Evolutionary conservation across 495 filamentous ascomycete genomes (phyloP).

Genomic region (Friedmanniomyces simplex): DNA sequence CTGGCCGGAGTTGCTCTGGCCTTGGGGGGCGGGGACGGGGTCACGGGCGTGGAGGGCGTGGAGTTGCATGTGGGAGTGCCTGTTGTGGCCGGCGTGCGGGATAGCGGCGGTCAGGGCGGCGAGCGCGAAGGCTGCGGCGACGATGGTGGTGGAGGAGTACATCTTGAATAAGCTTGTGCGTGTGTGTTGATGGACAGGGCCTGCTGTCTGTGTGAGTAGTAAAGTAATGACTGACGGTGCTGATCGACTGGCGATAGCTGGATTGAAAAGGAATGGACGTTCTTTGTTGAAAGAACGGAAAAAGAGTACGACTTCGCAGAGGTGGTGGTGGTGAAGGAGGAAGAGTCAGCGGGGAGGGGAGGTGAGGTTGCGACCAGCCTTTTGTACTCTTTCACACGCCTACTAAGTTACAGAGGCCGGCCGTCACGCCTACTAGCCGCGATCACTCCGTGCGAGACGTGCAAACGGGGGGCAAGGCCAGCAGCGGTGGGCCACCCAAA

Average conservation of each 20-base stretch:
- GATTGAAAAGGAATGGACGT: slow-evolving; percentile 14
- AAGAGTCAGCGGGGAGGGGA: too few species aligned
- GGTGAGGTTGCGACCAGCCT: not conserved
- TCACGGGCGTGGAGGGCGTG: not conserved
- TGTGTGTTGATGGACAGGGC: not conserved
- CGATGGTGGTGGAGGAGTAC: slow-evolving; percentile 2
- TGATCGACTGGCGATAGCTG: slow-evolving; percentile 9
- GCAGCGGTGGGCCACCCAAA: not conserved
- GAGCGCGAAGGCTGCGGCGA: not conserved
- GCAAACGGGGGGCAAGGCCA: not conserved
- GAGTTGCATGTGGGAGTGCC: not conserved
- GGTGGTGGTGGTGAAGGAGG: too few species aligned
- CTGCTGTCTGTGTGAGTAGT: slow-evolving; percentile 4
- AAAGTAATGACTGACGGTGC: slow-evolving; percentile 1
- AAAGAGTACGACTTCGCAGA: not conserved
- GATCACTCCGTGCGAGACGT: too few species aligned
- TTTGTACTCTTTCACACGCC: too few species aligned
- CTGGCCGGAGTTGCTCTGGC: not conserved
- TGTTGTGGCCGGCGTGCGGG: not conserved
- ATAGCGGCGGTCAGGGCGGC: not conserved
- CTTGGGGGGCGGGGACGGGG: too few species aligned
- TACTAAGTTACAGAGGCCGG: too few species aligned
- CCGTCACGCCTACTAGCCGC: too few species aligned
- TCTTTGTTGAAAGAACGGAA: not conserved
- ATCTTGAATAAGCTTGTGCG: slow-evolving; percentile 1